Percentiles rank a stretch among this genome's conserved stretches.
These are phyloP conservation scores for Ophiocordyceps sinensis DNA, from an alignment of 2,329 filamentous ascomycete species.

Conservation along the genomic window DNA sequence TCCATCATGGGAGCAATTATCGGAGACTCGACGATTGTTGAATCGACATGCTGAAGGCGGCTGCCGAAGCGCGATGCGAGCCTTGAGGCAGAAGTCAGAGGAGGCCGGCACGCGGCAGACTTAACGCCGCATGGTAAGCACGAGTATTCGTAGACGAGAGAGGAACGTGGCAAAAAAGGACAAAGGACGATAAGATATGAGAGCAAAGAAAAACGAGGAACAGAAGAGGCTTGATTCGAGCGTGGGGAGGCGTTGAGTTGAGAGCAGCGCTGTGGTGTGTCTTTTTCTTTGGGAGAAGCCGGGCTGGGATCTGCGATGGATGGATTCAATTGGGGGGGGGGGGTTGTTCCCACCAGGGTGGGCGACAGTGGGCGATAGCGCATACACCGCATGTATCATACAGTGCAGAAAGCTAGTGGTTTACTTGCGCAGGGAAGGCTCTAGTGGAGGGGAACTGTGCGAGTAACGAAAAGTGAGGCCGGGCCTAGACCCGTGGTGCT, in stretches of 20 bases:
- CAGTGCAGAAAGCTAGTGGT: too few relatives aligned
- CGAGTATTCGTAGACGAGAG: neutral
- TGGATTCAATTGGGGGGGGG: constrained; percentile 1
- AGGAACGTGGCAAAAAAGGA: neutral
- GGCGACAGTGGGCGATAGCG: too few relatives aligned
- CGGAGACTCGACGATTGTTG: constrained; percentile 1
- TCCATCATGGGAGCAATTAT: constrained; percentile 6
- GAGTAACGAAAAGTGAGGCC: too few relatives aligned
- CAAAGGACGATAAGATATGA: neutral
- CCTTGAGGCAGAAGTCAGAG: constrained; percentile 2
- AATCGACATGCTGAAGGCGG: constrained; percentile 6
- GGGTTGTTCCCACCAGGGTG: neutral
- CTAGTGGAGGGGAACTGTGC: too few relatives aligned
- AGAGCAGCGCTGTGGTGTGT: neutral
- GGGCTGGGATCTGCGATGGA: constrained; percentile 1
- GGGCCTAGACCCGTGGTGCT: too few relatives aligned
- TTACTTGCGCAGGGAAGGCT: too few relatives aligned
- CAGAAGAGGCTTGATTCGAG: neutral
- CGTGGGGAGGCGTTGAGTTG: neutral
- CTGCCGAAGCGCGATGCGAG: constrained; percentile 2
- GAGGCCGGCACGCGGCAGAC: constrained; percentile 3
- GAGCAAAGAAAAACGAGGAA: neutral
- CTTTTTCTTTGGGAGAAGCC: neutral
- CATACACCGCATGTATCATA: too few relatives aligned
- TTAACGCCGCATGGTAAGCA: constrained; percentile 6